Conservation (phyloP, 805 yeast species). For the Wickerhamiella brachini region DNA sequence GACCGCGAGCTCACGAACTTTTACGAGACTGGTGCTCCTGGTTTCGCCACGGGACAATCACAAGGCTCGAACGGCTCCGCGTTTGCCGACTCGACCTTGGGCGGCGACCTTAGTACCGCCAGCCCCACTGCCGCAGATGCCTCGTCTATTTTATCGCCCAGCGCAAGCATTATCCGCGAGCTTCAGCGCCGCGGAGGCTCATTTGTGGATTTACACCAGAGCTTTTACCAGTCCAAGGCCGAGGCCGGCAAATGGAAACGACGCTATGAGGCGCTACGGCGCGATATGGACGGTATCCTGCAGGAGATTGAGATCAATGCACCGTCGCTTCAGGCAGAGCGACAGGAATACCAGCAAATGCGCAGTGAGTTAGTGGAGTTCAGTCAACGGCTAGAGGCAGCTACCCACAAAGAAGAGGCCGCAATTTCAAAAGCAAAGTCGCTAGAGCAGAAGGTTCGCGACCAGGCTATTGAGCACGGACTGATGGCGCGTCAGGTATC, state of each 20-base stretch:
- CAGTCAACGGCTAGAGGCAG: slow-evolving; percentile 34
- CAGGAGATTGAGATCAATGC: slow-evolving; percentile 64
- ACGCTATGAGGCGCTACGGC: slow-evolving; percentile 55
- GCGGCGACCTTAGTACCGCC: slow-evolving; percentile 5
- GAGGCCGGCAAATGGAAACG: slow-evolving; percentile 56
- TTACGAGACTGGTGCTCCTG: slow-evolving; percentile 12
- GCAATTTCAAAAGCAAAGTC: slow-evolving; percentile 23
- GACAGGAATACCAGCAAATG: slow-evolving; percentile 40
- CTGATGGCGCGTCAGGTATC: slow-evolving; percentile 42
- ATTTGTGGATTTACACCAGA: slow-evolving; percentile 50
- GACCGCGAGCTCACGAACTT: slow-evolving; percentile 7
- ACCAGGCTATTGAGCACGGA: slow-evolving; percentile 33
- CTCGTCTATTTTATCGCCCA: slow-evolving; percentile 8
- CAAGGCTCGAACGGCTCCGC: slow-evolving; percentile 13
- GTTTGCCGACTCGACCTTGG: slow-evolving; percentile 4
- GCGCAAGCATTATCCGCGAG: slow-evolving; percentile 39
- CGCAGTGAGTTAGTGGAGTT: slow-evolving; percentile 45
- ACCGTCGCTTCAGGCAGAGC: slow-evolving; percentile 59
- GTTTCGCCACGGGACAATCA: no score
- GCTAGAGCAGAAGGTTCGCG: slow-evolving; percentile 25
- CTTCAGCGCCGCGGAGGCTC: slow-evolving; percentile 38
- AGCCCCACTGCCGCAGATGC: no score
- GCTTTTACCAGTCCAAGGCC: slow-evolving; percentile 47
- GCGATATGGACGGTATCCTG: slow-evolving; percentile 57
- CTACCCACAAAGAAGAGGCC: slow-evolving; percentile 27